phyloP scores from a whole-genome alignment of 2,329 filamentous ascomycete species.

The Didymella exigua region DNA sequence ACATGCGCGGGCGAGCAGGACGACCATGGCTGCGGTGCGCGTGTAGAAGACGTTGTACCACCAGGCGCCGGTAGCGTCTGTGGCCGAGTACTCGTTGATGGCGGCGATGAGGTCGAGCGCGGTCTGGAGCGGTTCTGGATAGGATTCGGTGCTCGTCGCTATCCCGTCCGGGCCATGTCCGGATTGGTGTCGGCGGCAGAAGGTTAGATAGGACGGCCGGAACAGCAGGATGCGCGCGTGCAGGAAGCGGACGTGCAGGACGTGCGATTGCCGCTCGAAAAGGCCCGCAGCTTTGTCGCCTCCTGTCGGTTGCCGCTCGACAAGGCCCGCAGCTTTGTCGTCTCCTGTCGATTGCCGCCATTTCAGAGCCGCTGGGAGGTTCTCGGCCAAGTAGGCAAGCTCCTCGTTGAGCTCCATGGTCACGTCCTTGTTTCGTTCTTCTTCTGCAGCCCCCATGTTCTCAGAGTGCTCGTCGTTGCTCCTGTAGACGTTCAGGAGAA shows the following conservation, averaged over 20 bases:
- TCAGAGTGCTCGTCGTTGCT: constrained; percentile 4
- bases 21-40: constrained; percentile 11
- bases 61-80: constrained; percentile 12
- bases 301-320: not conserved
- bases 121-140: not conserved
- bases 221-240: constrained; percentile 6
- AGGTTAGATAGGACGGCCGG: constrained; percentile 1
- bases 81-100: constrained; percentile 4
- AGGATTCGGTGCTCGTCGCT: not conserved
- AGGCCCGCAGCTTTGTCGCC: not conserved
- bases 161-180: not conserved
- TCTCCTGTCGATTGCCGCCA: not conserved
- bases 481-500: constrained; percentile 11
- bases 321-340: not conserved
- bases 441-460: not conserved
- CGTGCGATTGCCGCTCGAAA: constrained; percentile 9
- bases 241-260: constrained; percentile 13
- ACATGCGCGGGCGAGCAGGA: constrained; percentile 7
- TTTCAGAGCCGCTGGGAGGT: not conserved
- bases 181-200: not conserved
- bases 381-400: not conserved
- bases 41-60: constrained; percentile 22
- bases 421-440: not conserved
- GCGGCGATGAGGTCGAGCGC: constrained; percentile 1
- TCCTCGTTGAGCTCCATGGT: constrained; percentile 1